These are phyloP conservation scores for Arthrinium puccinioides DNA, from an alignment of 2,329 filamentous ascomycete species.

Conservation along the genomic window DNA sequence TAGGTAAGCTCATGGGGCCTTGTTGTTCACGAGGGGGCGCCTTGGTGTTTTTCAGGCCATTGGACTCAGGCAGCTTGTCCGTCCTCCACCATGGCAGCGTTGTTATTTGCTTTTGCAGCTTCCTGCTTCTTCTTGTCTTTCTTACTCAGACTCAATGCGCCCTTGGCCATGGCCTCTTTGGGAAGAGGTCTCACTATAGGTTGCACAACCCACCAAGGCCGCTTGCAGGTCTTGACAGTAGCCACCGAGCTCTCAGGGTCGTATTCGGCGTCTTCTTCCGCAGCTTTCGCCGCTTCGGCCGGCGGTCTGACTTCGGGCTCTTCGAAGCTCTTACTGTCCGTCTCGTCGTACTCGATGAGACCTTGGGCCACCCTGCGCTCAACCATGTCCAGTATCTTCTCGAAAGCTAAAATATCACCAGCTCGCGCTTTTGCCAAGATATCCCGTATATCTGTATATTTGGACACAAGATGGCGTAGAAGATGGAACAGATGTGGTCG, in stretches of 20 bases:
- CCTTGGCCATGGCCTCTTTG: conserved; percentile 78
- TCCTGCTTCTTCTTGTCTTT: conserved; percentile 45
- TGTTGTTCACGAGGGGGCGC: conserved; percentile 16
- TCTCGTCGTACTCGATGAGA: conserved; percentile 58
- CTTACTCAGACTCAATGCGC: conserved; percentile 67
- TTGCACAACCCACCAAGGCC: conserved; percentile 88
- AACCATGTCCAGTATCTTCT: conserved; percentile 67
- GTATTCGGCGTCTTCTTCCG: conserved; percentile 21
- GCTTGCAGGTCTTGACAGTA: conserved; percentile 64
- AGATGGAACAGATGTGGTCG: conserved; percentile 93
- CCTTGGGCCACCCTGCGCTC: conserved; percentile 69
- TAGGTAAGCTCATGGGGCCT: too few species aligned
- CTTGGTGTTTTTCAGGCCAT: conserved; percentile 14
- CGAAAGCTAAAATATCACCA: conserved; percentile 70
- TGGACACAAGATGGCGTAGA: conserved; percentile 70
- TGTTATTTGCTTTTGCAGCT: neutral
- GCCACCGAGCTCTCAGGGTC: conserved; percentile 54
- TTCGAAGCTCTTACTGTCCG: conserved; percentile 40
- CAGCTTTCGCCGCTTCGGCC: conserved; percentile 14
- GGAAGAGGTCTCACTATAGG: conserved; percentile 81
- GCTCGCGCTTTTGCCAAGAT: conserved; percentile 62
- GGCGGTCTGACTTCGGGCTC: conserved; percentile 17
- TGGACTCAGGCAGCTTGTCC: conserved; percentile 13
- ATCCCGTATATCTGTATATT: conserved; percentile 78
- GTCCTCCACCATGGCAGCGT: too few species aligned